Percentiles rank a stretch among this genome's conserved stretches.
These are phyloP conservation scores for Vicia sativa DNA, from an alignment of 306 rosid genomes.

Conservation along the genomic window DNA sequence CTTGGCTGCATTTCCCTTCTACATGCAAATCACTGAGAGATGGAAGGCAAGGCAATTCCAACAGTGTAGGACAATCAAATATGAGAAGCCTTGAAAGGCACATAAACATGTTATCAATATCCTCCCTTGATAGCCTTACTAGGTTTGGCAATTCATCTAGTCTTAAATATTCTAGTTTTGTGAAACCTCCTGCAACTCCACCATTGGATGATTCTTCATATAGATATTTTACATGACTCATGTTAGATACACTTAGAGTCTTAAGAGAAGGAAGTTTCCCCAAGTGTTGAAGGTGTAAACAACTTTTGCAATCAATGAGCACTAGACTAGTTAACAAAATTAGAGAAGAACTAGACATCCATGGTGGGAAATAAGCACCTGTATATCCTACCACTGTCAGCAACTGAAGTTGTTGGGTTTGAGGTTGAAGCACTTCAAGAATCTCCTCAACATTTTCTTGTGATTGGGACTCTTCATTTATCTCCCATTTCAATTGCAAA, in stretches of 20 bases:
- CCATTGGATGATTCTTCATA: neutral
- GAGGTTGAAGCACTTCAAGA: conserved; percentile 37
- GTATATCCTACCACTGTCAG: neutral
- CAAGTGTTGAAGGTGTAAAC: neutral
- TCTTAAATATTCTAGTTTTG: neutral
- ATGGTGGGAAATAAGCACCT: conserved; percentile 15
- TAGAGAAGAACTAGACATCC: conserved; percentile 16
- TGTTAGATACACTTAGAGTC: neutral
- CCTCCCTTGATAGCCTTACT: conserved; percentile 23
- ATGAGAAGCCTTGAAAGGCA: neutral
- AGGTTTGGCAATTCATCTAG: conserved; percentile 16
- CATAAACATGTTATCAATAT: conserved; percentile 23
- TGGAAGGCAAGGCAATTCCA: conserved; percentile 32
- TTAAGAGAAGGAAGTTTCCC: conserved; percentile 2
- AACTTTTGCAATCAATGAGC: neutral
- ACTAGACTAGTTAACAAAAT: neutral
- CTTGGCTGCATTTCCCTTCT: neutral
- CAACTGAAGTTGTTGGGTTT: neutral
- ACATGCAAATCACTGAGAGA: neutral
- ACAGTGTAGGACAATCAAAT: conserved; percentile 14
- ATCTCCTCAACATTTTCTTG: conserved; percentile 24
- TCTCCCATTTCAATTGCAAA: conserved; percentile 1
- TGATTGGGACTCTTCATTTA: neutral
- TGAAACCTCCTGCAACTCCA: conserved; percentile 20
- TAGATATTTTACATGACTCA: neutral